phyloP scores from a whole-genome alignment of 1,284 basidiomycete species.

The Ceratobasidium sp. region DNA sequence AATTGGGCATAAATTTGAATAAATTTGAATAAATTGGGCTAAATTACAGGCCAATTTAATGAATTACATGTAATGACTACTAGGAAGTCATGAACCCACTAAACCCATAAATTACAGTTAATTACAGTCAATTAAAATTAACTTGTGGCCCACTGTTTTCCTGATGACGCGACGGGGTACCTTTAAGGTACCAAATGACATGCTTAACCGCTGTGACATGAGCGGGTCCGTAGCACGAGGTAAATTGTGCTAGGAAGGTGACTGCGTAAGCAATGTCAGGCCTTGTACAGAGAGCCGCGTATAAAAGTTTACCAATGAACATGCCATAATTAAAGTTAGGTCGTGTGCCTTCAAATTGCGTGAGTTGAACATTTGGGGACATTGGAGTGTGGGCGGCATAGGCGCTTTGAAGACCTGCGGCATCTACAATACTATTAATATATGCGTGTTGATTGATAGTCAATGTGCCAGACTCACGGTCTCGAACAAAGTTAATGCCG shows the following conservation, averaged over 20 bases:
- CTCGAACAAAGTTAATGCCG: conserved; percentile 12
- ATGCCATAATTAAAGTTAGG: conserved; percentile 48
- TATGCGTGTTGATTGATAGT: conserved; percentile 15
- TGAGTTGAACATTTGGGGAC: neutral
- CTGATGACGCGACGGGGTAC: conserved; percentile 48
- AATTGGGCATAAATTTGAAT: too few relatives aligned
- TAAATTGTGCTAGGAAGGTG: conserved; percentile 54
- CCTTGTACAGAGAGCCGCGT: conserved; percentile 55
- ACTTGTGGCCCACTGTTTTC: too few relatives aligned
- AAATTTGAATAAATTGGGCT: too few relatives aligned
- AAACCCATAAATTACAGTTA: too few relatives aligned
- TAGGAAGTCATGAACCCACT: too few relatives aligned
- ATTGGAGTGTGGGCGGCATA: conserved; percentile 2
- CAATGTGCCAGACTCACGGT: conserved; percentile 1
- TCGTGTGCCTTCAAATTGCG: neutral
- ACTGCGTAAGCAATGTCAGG: conserved; percentile 59
- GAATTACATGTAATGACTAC: too few relatives aligned
- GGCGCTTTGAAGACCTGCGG: neutral
- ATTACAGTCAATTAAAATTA: too few relatives aligned
- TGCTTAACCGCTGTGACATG: conserved; percentile 56
- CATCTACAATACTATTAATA: conserved; percentile 22
- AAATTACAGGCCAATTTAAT: too few relatives aligned
- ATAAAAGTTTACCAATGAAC: conserved; percentile 57
- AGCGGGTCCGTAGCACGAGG: conserved; percentile 51
- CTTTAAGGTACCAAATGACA: conserved; percentile 54